Evolutionary conservation across 495 filamentous ascomycete species (phyloP).

Genomic region (Letharia columbiana): DNA sequence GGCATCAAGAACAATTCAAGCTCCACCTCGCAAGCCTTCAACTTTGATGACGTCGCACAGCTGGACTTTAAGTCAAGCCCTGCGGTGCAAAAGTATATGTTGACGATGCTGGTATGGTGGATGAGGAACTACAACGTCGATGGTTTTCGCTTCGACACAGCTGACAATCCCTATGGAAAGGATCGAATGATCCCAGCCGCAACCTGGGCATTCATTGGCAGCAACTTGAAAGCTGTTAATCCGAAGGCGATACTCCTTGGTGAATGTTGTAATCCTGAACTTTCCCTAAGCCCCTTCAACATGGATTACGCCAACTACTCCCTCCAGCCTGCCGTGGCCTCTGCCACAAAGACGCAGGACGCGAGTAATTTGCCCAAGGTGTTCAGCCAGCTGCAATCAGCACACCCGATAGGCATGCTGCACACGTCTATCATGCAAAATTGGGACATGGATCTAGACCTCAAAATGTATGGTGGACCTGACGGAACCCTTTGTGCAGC

Average conservation of each 20-base stretch:
- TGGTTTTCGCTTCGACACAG: conserved; percentile 10
- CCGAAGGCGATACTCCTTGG: conserved; percentile 8
- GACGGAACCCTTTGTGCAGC: conserved; percentile 2
- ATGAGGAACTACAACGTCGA: conserved; percentile 4
- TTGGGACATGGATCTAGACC: conserved; percentile 8
- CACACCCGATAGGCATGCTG: conserved; percentile 5
- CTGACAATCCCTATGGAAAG: conserved; percentile 6
- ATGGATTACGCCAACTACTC: conserved; percentile 11
- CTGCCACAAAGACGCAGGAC: conserved; percentile 3
- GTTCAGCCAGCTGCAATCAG: background rate
- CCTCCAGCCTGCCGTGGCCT: conserved; percentile 7
- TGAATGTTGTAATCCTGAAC: conserved; percentile 7
- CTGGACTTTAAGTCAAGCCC: background rate
- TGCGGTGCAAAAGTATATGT: conserved; percentile 7
- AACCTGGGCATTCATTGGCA: conserved; percentile 3
- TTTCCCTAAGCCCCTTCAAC: conserved; percentile 4
- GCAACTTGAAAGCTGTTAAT: background rate
- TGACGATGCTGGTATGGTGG: conserved; percentile 8
- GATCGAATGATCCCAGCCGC: conserved; percentile 11
- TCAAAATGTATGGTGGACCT: conserved; percentile 6
- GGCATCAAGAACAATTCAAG: background rate
- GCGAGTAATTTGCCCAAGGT: conserved; percentile 1
- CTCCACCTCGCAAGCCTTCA: background rate
- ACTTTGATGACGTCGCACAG: conserved; percentile 9
- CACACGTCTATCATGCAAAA: conserved; percentile 10